Evolutionary conservation across 345 rosid genomes (phyloP), one percentile per base, ranked within the genome.

Genomic region (Angophora floribunda): DNA sequence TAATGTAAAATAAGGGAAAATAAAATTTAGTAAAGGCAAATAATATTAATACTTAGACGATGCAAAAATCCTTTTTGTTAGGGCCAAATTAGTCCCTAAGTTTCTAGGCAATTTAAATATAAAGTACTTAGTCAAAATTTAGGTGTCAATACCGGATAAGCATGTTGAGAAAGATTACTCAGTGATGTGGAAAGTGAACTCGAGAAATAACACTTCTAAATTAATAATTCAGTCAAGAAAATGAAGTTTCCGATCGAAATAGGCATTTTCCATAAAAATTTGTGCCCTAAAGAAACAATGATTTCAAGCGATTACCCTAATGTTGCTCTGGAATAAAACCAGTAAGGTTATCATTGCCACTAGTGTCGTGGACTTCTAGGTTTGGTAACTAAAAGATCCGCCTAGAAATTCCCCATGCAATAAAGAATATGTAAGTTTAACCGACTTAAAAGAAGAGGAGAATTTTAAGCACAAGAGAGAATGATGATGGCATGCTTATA

Each of bases 301-400:
- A 26, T 59, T 59, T 59, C 3, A 26, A 3, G 3, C 3, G 14
- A 5, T 4, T 26, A 59, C 65, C 65, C 65, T 30, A 59, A 11
- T 26, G 30, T 24, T 9, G 6, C 26, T 24, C 14, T 1, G 65
- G 30, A 10, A 59, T 59, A 11, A 12, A 59, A 59, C 65, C 65
- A 26, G 13, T 26, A 59, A 59, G 65, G 65, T 26, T 4, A 14
- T 10, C 1, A 59, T 26, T 59, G 0, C 0, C 0, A 1, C 63
- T 1, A 3, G 26, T 4, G 6, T 59, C 65, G 7, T 26, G 65
- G 30, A 24, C 30, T 59, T 59, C 30, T 7, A 26, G 14, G 65
- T 24, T 59, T 26, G 65, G 65, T 59, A 59, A 11, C 4, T 59
- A 30, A 59, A 59, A 59, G 65, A 59, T 59, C 30, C 24, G 2